A percentile compares a stretch with the other conserved stretches of the same genome.
These are phyloP conservation scores for Colletotrichum tropicicola DNA, from an alignment of 2,329 filamentous ascomycete species.

Conservation along the genomic window DNA sequence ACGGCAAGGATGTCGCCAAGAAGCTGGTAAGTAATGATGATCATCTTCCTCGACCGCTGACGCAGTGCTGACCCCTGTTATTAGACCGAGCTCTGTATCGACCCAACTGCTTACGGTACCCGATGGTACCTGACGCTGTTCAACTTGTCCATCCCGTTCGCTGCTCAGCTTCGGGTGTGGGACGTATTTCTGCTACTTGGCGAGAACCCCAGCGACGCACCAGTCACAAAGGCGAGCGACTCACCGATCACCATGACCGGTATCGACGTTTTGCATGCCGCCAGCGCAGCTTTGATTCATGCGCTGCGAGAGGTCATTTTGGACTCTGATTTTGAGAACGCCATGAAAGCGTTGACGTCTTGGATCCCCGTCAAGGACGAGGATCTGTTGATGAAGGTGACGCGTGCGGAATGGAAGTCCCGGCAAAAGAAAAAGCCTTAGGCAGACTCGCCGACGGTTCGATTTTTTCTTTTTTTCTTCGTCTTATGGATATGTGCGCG, in stretches of 20 bases:
- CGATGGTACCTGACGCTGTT: slow-evolving; percentile 98
- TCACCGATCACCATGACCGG: slow-evolving; percentile 48
- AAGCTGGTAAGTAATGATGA: slow-evolving; percentile 73
- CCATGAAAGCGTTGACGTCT: slow-evolving; percentile 95
- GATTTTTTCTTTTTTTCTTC: too few species aligned
- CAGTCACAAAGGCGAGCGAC: slow-evolving; percentile 13
- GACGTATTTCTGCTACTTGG: slow-evolving; percentile 97
- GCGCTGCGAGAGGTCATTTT: slow-evolving; percentile 88
- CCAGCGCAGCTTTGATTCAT: slow-evolving; percentile 88
- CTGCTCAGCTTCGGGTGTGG: slow-evolving; percentile 94
- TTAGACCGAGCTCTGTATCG: slow-evolving; percentile 80
- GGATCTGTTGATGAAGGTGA: slow-evolving; percentile 90
- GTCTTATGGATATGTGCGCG: too few species aligned
- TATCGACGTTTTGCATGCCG: slow-evolving; percentile 89
- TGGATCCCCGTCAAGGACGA: slow-evolving; percentile 96
- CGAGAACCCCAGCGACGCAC: slow-evolving; percentile 64
- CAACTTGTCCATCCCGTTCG: slow-evolving; percentile 95
- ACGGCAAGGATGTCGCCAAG: slow-evolving; percentile 77
- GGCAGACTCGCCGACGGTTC: slow-evolving; percentile 30
- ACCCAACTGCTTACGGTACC: slow-evolving; percentile 92
- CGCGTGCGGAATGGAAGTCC: slow-evolving; percentile 85
- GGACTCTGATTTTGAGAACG: slow-evolving; percentile 95
- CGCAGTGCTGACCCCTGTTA: slow-evolving; percentile 11
- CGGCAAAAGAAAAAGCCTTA: slow-evolving; percentile 56
- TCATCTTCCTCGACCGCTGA: neutral